Base-by-base conservation (phyloP, 176 grass and related monocot species). In the Rhynchospora pubera region DNA sequence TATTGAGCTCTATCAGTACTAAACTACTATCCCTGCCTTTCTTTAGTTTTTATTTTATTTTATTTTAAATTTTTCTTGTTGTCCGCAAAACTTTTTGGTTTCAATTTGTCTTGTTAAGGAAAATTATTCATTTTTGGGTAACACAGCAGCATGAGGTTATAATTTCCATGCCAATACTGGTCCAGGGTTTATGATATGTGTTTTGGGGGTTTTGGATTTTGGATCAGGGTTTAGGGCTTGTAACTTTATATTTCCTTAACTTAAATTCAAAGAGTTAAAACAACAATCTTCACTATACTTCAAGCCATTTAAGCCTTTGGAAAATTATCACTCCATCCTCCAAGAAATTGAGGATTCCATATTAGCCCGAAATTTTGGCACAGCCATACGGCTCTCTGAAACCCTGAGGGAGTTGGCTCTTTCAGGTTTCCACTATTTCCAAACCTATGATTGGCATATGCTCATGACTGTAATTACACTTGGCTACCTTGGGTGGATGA, bases 361-460 rank as follows among this genome's bases (percentile, higher is more conserved):
- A 73, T 86, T 86, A 80, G 80, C 71, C 85, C 85, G 78, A 77
- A 88, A 97, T 60, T 97, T 92, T 77, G 80, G 88, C 84, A 84
- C 85, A 72, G 94, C 94, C 83, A 83, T 92, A 83, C 83, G 83
- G 63, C 59, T 90, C 52, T 91, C 90, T 57, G 92, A 97, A 89
- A 87, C 83, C 74, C 86, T 97, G 48, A 88, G 90, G 84, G 87
- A 76, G 75, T 78, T 97, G 90, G 88, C 92, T 87, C 90, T 97
- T 83, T 78, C 88, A 85, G 94, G 94, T 67, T 88, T 97, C 62
- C 94, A 97, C 84, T 97, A 97, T 92, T 97, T 97, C 78, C 94
- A 97, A 86, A 97, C 94, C 84, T 97, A 97, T 83, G 94, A 97
- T 79, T 97, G 94, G 94, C 87, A 94, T 74, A 94, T 91, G 92